Evolutionary conservation across 495 filamentous ascomycete genomes (phyloP), one percentile per base, ranked within the genome.

Genomic region (Massariosphaeria phaeospora): DNA sequence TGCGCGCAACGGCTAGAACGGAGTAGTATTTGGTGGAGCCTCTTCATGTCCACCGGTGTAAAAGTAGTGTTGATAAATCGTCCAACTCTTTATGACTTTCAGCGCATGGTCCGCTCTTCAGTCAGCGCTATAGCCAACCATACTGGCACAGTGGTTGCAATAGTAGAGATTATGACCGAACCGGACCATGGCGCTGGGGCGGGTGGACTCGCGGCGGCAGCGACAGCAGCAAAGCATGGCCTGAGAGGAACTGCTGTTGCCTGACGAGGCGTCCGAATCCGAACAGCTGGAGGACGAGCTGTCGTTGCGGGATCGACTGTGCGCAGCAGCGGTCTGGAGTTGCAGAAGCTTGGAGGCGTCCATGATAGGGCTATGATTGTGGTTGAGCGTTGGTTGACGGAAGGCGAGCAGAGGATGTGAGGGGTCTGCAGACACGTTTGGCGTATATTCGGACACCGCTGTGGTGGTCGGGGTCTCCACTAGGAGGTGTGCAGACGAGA

Each of bases 121-220:
- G n/a, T 30, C 36, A 4, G 36, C 7, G 42, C 25, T 26, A 36
- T 66, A 66, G 40, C 63, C 63, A 6, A 60, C 56, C 41, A 66
- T 53, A 20, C 25, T 54, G 33, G 63, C 63, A 30, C 63, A 66
- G 31, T 62, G 60, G 11, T 21, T 44, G 49, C 63, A 66, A 48
- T 66, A 66, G 42, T 54, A 66, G 0, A 64, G 44, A 48, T 66
- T 66, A 5, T 42, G 52, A 29, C 61, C 63, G 27, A 66, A 61
- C 17, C 21, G 12, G 20, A 66, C 48, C 61, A 63, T 66, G 33
- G 24, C 27, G 34, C n/a, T 43, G 9, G 6, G 17, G 11, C 21
- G 11, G 23, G 18, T 50, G 1, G 51, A 52, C 17, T 12, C 29
- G 10, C 63, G 50, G 15, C 57, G 63, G 52, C 63, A 66, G 9